A percentile compares a stretch with the other conserved stretches of the same genome.
phyloP scores from a whole-genome alignment of 2,329 filamentous ascomycete genomes.

The Claviceps pazoutovae region DNA sequence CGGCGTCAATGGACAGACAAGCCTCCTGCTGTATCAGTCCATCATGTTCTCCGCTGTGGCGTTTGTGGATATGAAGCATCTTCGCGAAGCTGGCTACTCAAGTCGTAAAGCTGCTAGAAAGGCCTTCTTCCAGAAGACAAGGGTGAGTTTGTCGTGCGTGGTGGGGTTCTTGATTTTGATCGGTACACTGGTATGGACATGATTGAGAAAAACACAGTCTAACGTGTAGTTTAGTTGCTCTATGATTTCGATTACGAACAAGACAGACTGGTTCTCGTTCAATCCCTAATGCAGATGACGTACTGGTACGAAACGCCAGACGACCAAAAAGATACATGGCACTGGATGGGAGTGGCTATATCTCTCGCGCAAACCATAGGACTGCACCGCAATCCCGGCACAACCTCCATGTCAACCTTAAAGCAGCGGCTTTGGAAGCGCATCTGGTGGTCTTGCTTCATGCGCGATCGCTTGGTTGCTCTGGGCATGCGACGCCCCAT shows the following conservation, averaged over 20 bases:
- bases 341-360: constrained; percentile 95
- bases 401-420: constrained; percentile 57
- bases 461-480: constrained; percentile 84
- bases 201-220: constrained; percentile 7
- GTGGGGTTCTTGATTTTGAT: no score
- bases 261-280: constrained; percentile 77
- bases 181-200: no score
- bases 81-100: constrained; percentile 64
- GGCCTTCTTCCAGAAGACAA: constrained; percentile 76
- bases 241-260: constrained; percentile 95
- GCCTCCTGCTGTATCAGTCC: constrained; percentile 79
- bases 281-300: constrained; percentile 80
- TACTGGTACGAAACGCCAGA: constrained; percentile 97
- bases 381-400: constrained; percentile 69
- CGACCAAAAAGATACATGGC: constrained; percentile 96
- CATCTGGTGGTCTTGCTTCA: constrained; percentile 97
- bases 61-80: constrained; percentile 67
- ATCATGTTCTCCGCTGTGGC: constrained; percentile 90
- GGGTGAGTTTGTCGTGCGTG: constrained; percentile 38
- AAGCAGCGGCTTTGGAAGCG: constrained; percentile 82
- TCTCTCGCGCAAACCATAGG: constrained; percentile 89
- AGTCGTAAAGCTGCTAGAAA: constrained; percentile 72
- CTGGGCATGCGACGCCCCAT: constrained; percentile 88
- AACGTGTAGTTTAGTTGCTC: constrained; percentile 41
- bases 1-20: constrained; percentile 57